Percentiles rank a stretch among this genome's conserved stretches.
phyloP scores from a whole-genome alignment of 805 yeast species.

The Jamesozyma hellenica region DNA sequence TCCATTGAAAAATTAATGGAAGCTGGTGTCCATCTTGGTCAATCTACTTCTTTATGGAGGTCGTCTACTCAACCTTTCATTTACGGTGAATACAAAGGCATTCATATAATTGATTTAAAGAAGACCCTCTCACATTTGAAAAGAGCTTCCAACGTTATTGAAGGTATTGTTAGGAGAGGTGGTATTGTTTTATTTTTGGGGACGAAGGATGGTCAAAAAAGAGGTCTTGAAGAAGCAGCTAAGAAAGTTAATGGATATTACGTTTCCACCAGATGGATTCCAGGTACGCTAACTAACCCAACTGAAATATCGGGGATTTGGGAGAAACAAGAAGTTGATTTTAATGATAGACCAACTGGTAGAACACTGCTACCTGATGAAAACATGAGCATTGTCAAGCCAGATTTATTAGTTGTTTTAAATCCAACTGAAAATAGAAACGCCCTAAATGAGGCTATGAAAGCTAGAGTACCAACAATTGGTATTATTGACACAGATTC shows the following conservation, averaged over 20 bases:
- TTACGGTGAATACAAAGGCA: slow-evolving; percentile 81
- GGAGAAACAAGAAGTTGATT: slow-evolving; percentile 67
- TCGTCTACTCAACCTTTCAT: slow-evolving; percentile 77
- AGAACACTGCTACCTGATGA: slow-evolving; percentile 45
- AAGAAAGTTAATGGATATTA: slow-evolving; percentile 67
- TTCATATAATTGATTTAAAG: slow-evolving; percentile 83
- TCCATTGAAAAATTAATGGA: slow-evolving; percentile 68
- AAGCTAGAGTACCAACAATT: slow-evolving; percentile 79
- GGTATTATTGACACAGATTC: slow-evolving; percentile 91
- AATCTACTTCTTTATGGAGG: slow-evolving; percentile 68
- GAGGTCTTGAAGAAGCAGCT: slow-evolving; percentile 73
- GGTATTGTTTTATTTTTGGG: slow-evolving; percentile 83
- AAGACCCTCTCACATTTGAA: slow-evolving; percentile 67
- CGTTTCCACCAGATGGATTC: slow-evolving; percentile 81
- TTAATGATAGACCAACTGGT: slow-evolving; percentile 57
- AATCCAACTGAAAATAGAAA: slow-evolving; percentile 82
- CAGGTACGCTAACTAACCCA: slow-evolving; percentile 87
- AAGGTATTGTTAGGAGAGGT: slow-evolving; percentile 73
- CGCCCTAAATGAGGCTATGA: slow-evolving; percentile 71
- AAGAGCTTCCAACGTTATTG: slow-evolving; percentile 76
- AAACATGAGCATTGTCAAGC: slow-evolving; percentile 53
- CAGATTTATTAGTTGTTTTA: slow-evolving; percentile 77
- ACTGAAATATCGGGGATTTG: slow-evolving; percentile 48
- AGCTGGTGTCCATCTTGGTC: slow-evolving; percentile 93
- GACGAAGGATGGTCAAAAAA: slow-evolving; percentile 65